phyloP scores from a whole-genome alignment of 345 rosid species.

The Camelina sativa region DNA sequence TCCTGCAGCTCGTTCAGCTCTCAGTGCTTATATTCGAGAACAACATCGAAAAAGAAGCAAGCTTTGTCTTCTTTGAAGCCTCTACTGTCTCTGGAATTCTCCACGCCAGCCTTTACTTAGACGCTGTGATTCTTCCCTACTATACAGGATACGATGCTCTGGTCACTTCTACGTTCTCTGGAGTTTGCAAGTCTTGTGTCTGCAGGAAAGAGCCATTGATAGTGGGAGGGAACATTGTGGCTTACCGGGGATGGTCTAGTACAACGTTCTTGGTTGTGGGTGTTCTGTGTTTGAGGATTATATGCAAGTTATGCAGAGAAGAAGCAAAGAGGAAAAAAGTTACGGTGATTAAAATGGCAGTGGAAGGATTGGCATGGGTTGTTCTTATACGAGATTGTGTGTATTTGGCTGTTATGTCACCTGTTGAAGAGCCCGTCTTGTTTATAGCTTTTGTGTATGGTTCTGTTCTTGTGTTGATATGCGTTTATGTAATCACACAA shows the following conservation, averaged over 20 bases:
- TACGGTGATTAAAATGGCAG: slow-evolving; percentile 24
- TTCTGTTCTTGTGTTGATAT: slow-evolving; percentile 55
- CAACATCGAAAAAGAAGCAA: slow-evolving; percentile 53
- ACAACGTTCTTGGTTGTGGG: slow-evolving; percentile 65
- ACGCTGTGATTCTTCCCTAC: slow-evolving; percentile 74
- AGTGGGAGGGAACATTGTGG: slow-evolving; percentile 71
- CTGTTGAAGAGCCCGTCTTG: slow-evolving; percentile 48
- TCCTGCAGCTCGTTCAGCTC: slow-evolving; percentile 62
- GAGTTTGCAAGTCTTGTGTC: slow-evolving; percentile 73
- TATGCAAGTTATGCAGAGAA: slow-evolving; percentile 45
- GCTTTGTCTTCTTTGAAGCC: slow-evolving; percentile 69
- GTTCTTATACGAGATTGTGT: slow-evolving; percentile 33
- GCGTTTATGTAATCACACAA: slow-evolving; percentile 51
- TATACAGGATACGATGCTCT: slow-evolving; percentile 83
- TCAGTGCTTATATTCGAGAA: slow-evolving; percentile 66
- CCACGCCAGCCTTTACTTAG: slow-evolving; percentile 75
- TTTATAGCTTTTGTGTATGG: slow-evolving; percentile 51
- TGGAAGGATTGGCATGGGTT: slow-evolving; percentile 57
- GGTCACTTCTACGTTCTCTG: slow-evolving; percentile 62
- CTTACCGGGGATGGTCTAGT: slow-evolving; percentile 64
- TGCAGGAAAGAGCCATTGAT: slow-evolving; percentile 65
- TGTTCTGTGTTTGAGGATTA: slow-evolving; percentile 57
- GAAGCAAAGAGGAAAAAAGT: slow-evolving; percentile 37
- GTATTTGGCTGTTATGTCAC: slow-evolving; percentile 51
- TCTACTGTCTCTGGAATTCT: slow-evolving; percentile 80